Percentiles rank a stretch among this genome's conserved stretches.
Conservation (phyloP, 164 flowering plant genomes). For the Vitis amurensis region DNA sequence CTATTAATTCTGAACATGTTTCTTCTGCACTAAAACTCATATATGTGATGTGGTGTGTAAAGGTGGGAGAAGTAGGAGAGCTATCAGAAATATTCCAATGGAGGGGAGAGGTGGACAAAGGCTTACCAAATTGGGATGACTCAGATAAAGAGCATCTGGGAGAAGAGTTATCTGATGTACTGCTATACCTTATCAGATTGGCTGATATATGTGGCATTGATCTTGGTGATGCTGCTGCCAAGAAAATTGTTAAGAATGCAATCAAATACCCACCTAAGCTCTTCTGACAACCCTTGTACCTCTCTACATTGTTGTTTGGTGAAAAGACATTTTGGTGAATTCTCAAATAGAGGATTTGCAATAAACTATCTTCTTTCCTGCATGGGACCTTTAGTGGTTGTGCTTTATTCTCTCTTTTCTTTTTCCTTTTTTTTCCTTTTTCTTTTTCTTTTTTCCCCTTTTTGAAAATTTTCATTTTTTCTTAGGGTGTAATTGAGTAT, state of each 20-base stretch:
- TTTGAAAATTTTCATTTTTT: too few relatives aligned
- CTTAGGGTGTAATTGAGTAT: too few relatives aligned
- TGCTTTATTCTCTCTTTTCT: too few relatives aligned
- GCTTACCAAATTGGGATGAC: constrained; percentile 58
- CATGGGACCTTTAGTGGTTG: too few relatives aligned
- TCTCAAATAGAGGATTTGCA: too few relatives aligned
- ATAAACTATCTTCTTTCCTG: too few relatives aligned
- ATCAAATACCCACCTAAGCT: constrained; percentile 41
- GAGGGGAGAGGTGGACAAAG: constrained; percentile 65
- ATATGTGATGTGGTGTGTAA: neutral
- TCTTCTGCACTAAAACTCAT: neutral
- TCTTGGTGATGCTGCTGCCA: constrained; percentile 51
- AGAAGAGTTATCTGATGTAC: constrained; percentile 65
- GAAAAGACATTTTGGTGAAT: too few relatives aligned
- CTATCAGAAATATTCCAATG: constrained; percentile 69
- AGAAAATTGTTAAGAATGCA: constrained; percentile 51
- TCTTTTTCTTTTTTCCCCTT: too few relatives aligned
- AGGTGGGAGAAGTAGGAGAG: constrained; percentile 75
- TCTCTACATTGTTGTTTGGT: too few relatives aligned
- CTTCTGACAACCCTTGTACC: neutral
- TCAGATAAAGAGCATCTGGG: constrained; percentile 64
- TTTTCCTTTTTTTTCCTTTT: too few relatives aligned
- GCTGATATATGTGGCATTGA: constrained; percentile 65
- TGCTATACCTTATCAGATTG: constrained; percentile 54
- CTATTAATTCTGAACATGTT: too few relatives aligned